A percentile compares a stretch with the other conserved stretches of the same genome.
Evolutionary conservation across 2,329 filamentous ascomycete genomes (phyloP).

Genomic region (Ascochyta koolunga): DNA sequence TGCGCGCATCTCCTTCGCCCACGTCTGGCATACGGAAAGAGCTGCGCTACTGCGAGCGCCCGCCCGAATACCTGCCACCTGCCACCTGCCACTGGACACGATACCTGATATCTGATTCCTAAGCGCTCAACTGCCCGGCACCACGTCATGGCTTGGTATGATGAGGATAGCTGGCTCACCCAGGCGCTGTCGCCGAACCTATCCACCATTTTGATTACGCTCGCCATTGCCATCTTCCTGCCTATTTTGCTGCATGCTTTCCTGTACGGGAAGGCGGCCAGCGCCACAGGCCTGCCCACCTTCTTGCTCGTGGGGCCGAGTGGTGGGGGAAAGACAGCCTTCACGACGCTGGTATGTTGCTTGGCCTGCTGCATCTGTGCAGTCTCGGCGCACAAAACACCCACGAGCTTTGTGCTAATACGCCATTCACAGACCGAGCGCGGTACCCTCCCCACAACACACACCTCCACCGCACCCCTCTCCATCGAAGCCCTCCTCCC

Average conservation of each 20-base stretch:
- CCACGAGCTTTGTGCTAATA: background rate
- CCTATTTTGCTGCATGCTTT: constrained; percentile 79
- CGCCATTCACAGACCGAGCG: constrained; percentile 55
- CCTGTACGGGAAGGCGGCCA: constrained; percentile 71
- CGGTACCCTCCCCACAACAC: constrained; percentile 61
- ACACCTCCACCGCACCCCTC: constrained; percentile 50
- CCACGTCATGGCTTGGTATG: constrained; percentile 44
- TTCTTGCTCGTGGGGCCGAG: constrained; percentile 83
- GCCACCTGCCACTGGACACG: too few relatives aligned
- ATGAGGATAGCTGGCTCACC: constrained; percentile 53
- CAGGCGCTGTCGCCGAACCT: constrained; percentile 53
- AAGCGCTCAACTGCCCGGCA: constrained; percentile 1
- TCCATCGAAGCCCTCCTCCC: constrained; percentile 67
- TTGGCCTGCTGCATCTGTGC: background rate
- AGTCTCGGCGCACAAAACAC: background rate
- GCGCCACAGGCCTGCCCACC: constrained; percentile 69
- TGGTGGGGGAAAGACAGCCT: constrained; percentile 84
- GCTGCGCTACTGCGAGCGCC: constrained; percentile 15
- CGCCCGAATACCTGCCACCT: background rate
- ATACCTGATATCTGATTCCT: too few relatives aligned
- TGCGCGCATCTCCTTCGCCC: constrained; percentile 19
- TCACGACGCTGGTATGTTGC: constrained; percentile 73
- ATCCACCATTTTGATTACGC: constrained; percentile 67
- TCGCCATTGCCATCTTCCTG: constrained; percentile 72
- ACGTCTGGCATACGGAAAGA: constrained; percentile 1